Evolutionary conservation across 1,139 yeast species (phyloP).

Genomic region (Trichomonascaceae sp.): DNA sequence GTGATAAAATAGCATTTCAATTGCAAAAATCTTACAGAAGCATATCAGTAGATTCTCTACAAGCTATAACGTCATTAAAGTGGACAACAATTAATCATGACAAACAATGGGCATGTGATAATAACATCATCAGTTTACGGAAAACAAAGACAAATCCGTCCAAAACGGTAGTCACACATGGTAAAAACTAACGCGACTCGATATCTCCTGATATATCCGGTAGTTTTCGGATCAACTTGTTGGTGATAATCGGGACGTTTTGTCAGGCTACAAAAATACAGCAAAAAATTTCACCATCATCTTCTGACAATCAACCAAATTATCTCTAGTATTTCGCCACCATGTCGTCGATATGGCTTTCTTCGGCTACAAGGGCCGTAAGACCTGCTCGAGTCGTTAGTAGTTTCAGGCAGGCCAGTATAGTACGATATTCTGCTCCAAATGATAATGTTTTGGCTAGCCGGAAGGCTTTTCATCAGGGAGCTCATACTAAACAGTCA

Average conservation of each 20-base stretch:
- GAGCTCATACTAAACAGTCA: not conserved
- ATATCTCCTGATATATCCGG: not conserved
- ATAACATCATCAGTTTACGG: not conserved
- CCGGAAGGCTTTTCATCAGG: constrained; percentile 1
- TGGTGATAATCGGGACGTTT: not conserved
- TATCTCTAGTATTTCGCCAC: not conserved
- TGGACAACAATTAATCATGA: not conserved
- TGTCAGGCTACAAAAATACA: not conserved
- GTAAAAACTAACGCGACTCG: not conserved
- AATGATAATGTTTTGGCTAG: constrained; percentile 5
- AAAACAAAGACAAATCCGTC: not conserved
- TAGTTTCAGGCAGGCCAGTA: constrained; percentile 1
- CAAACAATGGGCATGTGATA: not conserved
- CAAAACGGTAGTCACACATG: not conserved
- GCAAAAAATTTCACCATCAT: not conserved
- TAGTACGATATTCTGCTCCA: constrained; percentile 3
- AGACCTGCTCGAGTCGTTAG: constrained; percentile 6
- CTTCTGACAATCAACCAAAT: not conserved
- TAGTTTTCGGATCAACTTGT: not conserved
- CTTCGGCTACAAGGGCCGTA: constrained; percentile 6
- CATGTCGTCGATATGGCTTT: constrained; percentile 6
- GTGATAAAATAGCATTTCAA: not conserved
- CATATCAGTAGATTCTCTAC: not conserved
- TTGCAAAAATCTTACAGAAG: not conserved
- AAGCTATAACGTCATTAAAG: not conserved